phyloP scores from a whole-genome alignment of 2,329 filamentous ascomycete genomes.

The Hymenoscyphus occultus region DNA sequence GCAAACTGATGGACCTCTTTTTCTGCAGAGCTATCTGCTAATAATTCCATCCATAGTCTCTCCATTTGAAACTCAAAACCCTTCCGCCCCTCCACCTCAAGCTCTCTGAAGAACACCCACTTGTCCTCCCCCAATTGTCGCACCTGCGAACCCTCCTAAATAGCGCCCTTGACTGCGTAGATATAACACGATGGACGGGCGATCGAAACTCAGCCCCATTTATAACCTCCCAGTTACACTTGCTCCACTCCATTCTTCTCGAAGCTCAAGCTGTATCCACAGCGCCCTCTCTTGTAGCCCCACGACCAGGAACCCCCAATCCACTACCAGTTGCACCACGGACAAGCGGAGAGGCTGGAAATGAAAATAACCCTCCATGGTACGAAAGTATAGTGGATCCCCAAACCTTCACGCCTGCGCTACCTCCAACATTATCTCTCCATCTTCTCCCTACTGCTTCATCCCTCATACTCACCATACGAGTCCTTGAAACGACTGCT shows the following conservation, averaged over 20 bases:
- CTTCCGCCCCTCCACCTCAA: conserved; percentile 44
- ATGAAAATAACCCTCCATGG: conserved; percentile 22
- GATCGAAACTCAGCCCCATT: conserved; percentile 54
- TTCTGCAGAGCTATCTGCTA: background rate
- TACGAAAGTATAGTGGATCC: conserved; percentile 33
- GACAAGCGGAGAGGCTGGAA: conserved; percentile 13
- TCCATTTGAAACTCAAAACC: conserved; percentile 73
- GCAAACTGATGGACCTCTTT: background rate
- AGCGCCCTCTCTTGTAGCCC: conserved; percentile 45
- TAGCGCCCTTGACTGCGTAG: conserved; percentile 77
- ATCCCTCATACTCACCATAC: conserved; percentile 65
- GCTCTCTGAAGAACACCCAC: conserved; percentile 42
- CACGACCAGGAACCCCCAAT: conserved; percentile 12
- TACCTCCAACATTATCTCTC: conserved; percentile 70
- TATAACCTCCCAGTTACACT: conserved; percentile 53
- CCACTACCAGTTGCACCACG: conserved; percentile 11
- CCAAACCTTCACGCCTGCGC: conserved; percentile 57
- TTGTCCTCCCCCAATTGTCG: conserved; percentile 67
- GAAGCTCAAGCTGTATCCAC: conserved; percentile 53
- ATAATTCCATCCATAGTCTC: conserved; percentile 49
- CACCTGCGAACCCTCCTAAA: conserved; percentile 74
- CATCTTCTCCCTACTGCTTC: conserved; percentile 69
- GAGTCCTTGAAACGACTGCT: conserved; percentile 64
- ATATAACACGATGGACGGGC: conserved; percentile 71
- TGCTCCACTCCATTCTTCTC: conserved; percentile 53